phyloP scores from a whole-genome alignment of 2,329 filamentous ascomycete species.

The Fusarium longipes region DNA sequence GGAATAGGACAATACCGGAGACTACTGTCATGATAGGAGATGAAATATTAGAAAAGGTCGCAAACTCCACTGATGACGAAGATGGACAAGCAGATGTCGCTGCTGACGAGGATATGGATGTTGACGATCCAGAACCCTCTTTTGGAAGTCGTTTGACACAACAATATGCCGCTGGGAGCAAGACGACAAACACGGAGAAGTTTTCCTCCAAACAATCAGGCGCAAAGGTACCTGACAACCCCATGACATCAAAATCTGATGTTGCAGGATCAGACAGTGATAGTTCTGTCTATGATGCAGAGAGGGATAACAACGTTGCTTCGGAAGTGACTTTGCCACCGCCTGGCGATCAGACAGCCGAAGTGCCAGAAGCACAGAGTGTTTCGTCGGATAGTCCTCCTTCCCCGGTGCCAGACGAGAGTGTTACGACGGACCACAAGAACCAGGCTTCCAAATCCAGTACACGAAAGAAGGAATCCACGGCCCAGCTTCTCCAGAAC shows the following conservation, averaged over 20 bases:
- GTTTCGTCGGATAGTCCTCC: neutral
- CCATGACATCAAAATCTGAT: constrained; percentile 1
- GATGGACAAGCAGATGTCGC: neutral
- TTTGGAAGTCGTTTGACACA: constrained; percentile 39
- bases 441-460: constrained; percentile 28
- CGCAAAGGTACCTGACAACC: constrained; percentile 13
- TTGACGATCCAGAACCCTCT: constrained; percentile 24
- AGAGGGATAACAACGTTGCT: neutral
- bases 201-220: constrained; percentile 26
- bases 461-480: constrained; percentile 42
- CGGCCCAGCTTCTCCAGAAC: constrained; percentile 37
- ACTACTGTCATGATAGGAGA: constrained; percentile 41
- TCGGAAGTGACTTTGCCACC: neutral
- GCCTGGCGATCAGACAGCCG: neutral
- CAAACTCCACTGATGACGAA: constrained; percentile 1
- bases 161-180: constrained; percentile 31
- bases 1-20: constrained; percentile 10
- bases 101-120: neutral
- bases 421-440: constrained; percentile 51
- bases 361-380: neutral
- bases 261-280: neutral
- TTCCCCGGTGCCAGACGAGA: neutral
- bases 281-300: neutral
- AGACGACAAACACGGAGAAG: neutral
- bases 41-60: constrained; percentile 14